Conservation (phyloP, 768 basidiomycete genomes). For the Boletus reticuloceps region DNA sequence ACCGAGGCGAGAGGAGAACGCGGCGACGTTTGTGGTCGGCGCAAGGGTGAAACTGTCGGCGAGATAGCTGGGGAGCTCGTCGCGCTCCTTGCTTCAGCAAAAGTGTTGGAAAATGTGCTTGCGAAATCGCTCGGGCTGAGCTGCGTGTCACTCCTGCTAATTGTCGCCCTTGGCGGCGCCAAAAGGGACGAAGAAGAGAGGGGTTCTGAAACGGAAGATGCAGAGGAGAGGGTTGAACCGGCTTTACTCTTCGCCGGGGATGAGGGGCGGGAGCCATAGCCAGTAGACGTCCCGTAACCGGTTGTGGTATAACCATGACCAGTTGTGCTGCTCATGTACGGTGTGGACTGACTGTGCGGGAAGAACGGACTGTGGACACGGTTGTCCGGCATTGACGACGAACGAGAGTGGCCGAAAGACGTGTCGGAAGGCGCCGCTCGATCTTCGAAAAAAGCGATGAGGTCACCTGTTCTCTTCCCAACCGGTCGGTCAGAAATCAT, state of each 20-base stretch:
- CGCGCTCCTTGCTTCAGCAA: constrained; percentile 35
- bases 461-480: constrained; percentile 58
- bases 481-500: constrained; percentile 45
- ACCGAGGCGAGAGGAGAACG: constrained; percentile 72
- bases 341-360: constrained; percentile 39
- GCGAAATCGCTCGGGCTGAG: constrained; percentile 36
- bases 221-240: constrained; percentile 27
- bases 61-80: constrained; percentile 28
- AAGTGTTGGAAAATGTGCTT: constrained; percentile 38
- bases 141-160: constrained; percentile 30
- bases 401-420: constrained; percentile 47
- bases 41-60: constrained; percentile 51
- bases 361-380: constrained; percentile 30
- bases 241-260: constrained; percentile 46
- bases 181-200: constrained; percentile 42
- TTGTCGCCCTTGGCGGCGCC: constrained; percentile 43
- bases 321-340: constrained; percentile 35
- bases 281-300: constrained; percentile 28
- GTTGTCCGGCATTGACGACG: constrained; percentile 48
- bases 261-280: constrained; percentile 43
- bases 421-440: constrained; percentile 39
- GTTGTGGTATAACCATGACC: constrained; percentile 36
- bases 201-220: constrained; percentile 16
- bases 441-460: constrained; percentile 74
- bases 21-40: constrained; percentile 63